phyloP scores from a whole-genome alignment of 139 green algal genomes.

The Coelastrella sp. region DNA sequence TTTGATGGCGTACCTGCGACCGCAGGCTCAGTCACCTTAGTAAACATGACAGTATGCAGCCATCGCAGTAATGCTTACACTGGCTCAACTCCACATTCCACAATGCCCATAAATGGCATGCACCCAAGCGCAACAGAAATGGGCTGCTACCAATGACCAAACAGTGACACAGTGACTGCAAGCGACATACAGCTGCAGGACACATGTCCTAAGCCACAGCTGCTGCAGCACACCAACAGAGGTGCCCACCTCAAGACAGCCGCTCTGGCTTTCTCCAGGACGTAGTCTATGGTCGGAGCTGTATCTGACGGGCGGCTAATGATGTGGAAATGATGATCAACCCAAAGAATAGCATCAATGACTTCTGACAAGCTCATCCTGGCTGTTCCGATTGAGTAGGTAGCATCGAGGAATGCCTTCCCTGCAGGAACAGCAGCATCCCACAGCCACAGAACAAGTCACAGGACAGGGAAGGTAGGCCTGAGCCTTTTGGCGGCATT shows the following conservation, averaged over 20 bases:
- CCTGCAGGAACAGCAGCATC: conserved; percentile 8
- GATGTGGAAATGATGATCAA: conserved; percentile 88
- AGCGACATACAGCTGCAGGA: background rate
- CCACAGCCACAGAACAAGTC: too few species aligned
- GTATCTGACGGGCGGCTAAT: conserved; percentile 72
- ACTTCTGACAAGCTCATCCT: conserved; percentile 75
- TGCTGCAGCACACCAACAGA: too few species aligned
- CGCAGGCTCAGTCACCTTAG: background rate
- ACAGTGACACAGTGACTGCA: too few species aligned
- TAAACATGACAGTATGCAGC: too few species aligned
- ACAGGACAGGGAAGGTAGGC: too few species aligned
- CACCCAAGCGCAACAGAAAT: too few species aligned
- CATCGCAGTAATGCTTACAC: too few species aligned
- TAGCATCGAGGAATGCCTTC: conserved; percentile 34
- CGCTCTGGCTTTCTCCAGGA: conserved; percentile 84
- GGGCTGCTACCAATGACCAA: too few species aligned
- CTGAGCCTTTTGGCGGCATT: too few species aligned
- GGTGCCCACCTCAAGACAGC: conserved; percentile 78
- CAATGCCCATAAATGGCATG: too few species aligned
- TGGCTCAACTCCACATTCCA: too few species aligned
- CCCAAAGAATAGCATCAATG: conserved; percentile 78
- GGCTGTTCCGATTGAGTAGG: background rate
- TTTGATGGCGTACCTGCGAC: conserved; percentile 85
- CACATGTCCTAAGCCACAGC: too few species aligned
- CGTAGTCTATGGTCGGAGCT: conserved; percentile 93